These are phyloP conservation scores for Verticillium albo-atrum DNA, from an alignment of 2,329 filamentous ascomycete genomes.

Conservation along the genomic window DNA sequence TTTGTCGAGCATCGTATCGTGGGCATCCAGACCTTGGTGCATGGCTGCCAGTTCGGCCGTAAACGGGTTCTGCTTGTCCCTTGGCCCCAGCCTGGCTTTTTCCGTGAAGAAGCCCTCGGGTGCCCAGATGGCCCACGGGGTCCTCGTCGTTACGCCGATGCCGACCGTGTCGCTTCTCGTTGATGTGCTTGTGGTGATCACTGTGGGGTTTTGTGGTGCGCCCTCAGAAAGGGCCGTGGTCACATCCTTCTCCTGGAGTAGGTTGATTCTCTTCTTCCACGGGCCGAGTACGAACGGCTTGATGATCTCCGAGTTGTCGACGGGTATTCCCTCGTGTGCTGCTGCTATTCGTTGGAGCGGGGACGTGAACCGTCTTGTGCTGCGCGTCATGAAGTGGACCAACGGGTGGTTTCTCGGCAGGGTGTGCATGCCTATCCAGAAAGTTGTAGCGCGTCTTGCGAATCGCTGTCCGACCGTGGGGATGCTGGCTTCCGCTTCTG, in stretches of 20 bases:
- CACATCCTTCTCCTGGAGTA: neutral
- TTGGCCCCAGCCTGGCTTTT: neutral
- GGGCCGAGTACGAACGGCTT: neutral
- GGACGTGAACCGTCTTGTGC: neutral
- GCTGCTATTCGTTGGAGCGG: neutral
- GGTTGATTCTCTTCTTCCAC: neutral
- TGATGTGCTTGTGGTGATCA: neutral
- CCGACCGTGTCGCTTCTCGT: neutral
- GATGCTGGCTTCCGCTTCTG: slow-evolving; percentile 5
- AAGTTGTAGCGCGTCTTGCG: neutral
- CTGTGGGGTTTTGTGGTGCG: neutral
- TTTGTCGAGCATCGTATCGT: neutral
- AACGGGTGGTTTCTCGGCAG: neutral
- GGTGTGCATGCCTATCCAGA: neutral
- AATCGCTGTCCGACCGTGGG: neutral
- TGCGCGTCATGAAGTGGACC: neutral
- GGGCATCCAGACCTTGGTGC: neutral
- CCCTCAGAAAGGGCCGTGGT: neutral
- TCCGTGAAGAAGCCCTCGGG: neutral
- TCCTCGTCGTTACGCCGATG: neutral
- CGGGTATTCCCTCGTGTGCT: slow-evolving; percentile 13
- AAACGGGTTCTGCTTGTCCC: slow-evolving; percentile 1
- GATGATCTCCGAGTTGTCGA: slow-evolving; percentile 5
- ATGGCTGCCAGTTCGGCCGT: slow-evolving; percentile 5
- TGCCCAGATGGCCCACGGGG: neutral